Evolutionary conservation across 495 filamentous ascomycete species (phyloP).

Genomic region (Tuber umbilicatum): DNA sequence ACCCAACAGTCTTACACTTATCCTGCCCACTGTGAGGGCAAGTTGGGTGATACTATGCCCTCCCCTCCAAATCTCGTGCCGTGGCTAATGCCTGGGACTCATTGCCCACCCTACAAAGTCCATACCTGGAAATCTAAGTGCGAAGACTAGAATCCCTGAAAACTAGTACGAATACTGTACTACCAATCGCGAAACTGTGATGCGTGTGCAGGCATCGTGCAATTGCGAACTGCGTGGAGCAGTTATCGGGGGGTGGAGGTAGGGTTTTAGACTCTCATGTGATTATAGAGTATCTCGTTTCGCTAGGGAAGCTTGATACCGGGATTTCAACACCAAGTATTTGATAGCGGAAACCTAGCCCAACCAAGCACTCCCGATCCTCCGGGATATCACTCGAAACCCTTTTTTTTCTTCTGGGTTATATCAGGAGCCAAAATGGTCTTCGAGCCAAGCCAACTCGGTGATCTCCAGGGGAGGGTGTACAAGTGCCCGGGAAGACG

Average conservation of each 20-base stretch:
- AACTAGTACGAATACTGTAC: background rate
- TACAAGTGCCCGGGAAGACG: background rate
- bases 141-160: background rate
- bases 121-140: background rate
- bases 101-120: background rate
- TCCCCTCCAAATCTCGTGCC: background rate
- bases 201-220: background rate
- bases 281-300: background rate
- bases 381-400: background rate
- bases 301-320: background rate
- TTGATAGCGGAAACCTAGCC: background rate
- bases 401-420: background rate
- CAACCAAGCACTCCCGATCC: background rate
- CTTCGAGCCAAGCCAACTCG: conserved; percentile 17
- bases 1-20: too few species aligned
- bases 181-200: background rate
- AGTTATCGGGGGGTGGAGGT: background rate
- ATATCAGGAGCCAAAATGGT: conserved; percentile 1
- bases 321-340: background rate
- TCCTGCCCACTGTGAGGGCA: too few species aligned
- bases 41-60: background rate
- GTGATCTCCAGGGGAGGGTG: conserved; percentile 19
- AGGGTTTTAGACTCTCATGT: background rate
- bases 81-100: background rate
- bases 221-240: background rate